Evolutionary conservation across 805 yeast genomes (phyloP).

Genomic region (Saccharomycopsis amapae): DNA sequence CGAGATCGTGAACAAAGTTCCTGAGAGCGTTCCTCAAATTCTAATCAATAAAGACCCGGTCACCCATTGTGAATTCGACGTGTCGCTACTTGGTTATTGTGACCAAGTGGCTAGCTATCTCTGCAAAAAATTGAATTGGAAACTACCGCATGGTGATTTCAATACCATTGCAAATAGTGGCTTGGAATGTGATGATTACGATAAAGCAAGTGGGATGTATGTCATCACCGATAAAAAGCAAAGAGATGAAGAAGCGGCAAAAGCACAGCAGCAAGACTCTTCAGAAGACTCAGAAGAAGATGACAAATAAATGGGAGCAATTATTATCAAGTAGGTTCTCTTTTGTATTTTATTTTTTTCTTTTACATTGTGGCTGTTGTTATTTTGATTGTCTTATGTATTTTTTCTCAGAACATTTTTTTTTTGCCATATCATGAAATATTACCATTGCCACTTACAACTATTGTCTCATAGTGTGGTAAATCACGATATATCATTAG

Average conservation of each 20-base stretch:
- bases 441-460: too few relatives aligned
- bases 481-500: too few relatives aligned
- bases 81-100: slow-evolving; percentile 69
- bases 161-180: slow-evolving; percentile 26
- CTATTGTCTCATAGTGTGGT: too few relatives aligned
- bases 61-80: slow-evolving; percentile 71
- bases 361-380: neutral
- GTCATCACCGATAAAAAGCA: slow-evolving; percentile 29
- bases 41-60: slow-evolving; percentile 73
- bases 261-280: neutral
- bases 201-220: slow-evolving; percentile 31
- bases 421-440: too few relatives aligned
- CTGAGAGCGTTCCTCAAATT: slow-evolving; percentile 73
- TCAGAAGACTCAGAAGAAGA: neutral
- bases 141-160: slow-evolving; percentile 48
- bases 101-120: slow-evolving; percentile 74
- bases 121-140: slow-evolving; percentile 52
- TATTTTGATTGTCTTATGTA: too few relatives aligned
- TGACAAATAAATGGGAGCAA: neutral
- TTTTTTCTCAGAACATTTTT: too few relatives aligned
- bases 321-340: neutral
- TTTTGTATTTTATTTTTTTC: neutral
- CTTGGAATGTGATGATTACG: slow-evolving; percentile 22
- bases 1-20: slow-evolving; percentile 71
- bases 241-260: slow-evolving; percentile 17